These are phyloP conservation scores for Phycomyces blakesleeanus DNA, from an alignment of 192 early-diverging fungal genomes.

Conservation along the genomic window DNA sequence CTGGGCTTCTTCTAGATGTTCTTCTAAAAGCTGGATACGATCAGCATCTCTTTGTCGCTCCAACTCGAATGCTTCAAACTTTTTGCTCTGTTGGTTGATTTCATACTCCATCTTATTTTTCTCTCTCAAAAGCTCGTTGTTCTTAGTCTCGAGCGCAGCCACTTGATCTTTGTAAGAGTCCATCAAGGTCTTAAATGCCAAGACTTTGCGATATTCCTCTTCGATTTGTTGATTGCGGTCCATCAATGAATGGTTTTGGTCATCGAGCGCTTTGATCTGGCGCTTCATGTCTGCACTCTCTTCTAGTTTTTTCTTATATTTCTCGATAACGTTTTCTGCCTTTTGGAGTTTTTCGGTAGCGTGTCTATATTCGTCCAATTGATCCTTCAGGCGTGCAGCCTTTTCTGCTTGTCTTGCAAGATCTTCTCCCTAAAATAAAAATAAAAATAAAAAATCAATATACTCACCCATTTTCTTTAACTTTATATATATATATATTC, in stretches of 20 bases:
- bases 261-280: slow-evolving; percentile 76
- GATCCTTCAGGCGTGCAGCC: slow-evolving; percentile 70
- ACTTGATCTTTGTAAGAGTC: slow-evolving; percentile 87
- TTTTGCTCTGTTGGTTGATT: slow-evolving; percentile 53
- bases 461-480: too few relatives aligned
- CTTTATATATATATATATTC: too few relatives aligned
- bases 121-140: slow-evolving; percentile 61
- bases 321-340: slow-evolving; percentile 91
- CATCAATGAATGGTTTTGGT: slow-evolving; percentile 65
- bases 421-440: slow-evolving; percentile 41
- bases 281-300: slow-evolving; percentile 77
- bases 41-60: slow-evolving; percentile 70
- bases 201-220: slow-evolving; percentile 83
- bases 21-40: slow-evolving; percentile 73
- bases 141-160: slow-evolving; percentile 67
- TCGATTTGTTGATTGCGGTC: slow-evolving; percentile 76
- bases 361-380: slow-evolving; percentile 89
- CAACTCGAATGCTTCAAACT: slow-evolving; percentile 59
- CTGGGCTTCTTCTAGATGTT: slow-evolving; percentile 78
- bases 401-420: slow-evolving; percentile 67
- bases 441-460: neutral
- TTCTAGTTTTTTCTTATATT: slow-evolving; percentile 94
- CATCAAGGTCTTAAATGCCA: slow-evolving; percentile 74
- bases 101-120: slow-evolving; percentile 73
- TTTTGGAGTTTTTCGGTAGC: slow-evolving; percentile 90